Evolutionary conservation across 2,329 filamentous ascomycete species (phyloP).

Genomic region (Colletotrichum sp.): DNA sequence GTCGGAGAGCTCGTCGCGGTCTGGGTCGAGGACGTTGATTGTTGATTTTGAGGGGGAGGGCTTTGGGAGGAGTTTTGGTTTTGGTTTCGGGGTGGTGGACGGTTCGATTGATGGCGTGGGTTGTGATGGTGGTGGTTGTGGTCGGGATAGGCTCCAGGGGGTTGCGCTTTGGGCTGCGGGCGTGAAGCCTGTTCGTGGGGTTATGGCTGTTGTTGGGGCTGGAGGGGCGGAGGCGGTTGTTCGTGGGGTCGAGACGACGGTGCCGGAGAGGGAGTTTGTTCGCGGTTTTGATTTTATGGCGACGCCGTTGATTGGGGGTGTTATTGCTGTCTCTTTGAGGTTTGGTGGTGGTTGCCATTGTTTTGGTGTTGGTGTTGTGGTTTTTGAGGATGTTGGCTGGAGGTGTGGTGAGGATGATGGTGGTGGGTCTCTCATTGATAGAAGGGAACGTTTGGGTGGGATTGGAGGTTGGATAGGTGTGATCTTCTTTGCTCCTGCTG

Average conservation of each 20-base stretch:
- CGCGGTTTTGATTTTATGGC: neutral
- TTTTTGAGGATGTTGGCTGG: neutral
- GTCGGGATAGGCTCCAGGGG: neutral
- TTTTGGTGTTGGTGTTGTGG: neutral
- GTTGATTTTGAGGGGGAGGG: neutral
- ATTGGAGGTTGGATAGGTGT: neutral
- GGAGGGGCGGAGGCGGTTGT: neutral
- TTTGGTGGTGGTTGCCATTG: neutral
- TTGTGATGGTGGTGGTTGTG: neutral
- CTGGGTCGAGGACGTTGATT: slow-evolving; percentile 9
- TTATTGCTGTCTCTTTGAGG: neutral
- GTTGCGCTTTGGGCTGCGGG: neutral
- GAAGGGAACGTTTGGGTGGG: neutral
- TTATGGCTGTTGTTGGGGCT: neutral
- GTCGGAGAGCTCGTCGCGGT: slow-evolving; percentile 22
- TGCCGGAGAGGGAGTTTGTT: neutral
- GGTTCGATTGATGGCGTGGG: neutral
- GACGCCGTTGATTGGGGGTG: neutral
- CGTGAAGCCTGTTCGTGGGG: slow-evolving; percentile 1
- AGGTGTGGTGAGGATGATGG: neutral
- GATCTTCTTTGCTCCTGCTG: neutral
- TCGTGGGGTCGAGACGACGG: neutral
- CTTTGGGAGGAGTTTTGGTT: neutral
- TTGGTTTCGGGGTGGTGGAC: neutral
- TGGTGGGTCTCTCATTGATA: neutral